Conservation (phyloP, 768 basidiomycete genomes). For the Rhodotorula babjevae region DNA sequence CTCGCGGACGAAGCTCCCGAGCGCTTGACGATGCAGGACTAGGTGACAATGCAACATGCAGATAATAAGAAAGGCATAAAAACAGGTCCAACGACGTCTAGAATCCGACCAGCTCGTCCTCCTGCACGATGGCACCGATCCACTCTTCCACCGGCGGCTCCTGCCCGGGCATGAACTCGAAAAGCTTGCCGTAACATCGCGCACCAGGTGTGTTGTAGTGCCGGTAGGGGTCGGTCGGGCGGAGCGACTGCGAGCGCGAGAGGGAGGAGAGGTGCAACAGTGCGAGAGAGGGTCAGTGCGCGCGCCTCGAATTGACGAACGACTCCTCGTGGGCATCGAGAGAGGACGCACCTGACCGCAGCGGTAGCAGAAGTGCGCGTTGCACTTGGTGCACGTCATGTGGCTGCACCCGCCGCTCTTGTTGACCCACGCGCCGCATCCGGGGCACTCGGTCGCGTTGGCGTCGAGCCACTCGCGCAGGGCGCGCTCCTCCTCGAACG, state of each 20-base stretch:
- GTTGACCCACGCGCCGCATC: conserved; percentile 17
- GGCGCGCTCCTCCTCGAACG: conserved; percentile 39
- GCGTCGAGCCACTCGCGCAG: conserved; percentile 36
- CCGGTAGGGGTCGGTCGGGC: conserved; percentile 28
- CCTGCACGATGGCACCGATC: conserved; percentile 3
- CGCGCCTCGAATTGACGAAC: too few relatives aligned
- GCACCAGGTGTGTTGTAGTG: conserved; percentile 18
- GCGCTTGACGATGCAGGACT: too few relatives aligned
- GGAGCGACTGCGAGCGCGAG: background rate
- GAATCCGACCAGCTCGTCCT: background rate
- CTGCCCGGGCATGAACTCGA: conserved; percentile 29
- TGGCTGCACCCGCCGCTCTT: conserved; percentile 32
- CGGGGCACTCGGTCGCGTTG: conserved; percentile 35
- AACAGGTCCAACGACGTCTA: background rate
- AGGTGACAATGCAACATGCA: too few relatives aligned
- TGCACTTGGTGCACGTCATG: conserved; percentile 28
- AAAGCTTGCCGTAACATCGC: conserved; percentile 29
- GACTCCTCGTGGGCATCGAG: too few relatives aligned
- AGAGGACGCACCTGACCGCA: conserved; percentile 24
- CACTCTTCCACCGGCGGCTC: conserved; percentile 23
- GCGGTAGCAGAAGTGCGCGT: conserved; percentile 28
- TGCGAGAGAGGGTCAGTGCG: background rate
- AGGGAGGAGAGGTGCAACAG: too few relatives aligned
- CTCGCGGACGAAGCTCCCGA: too few relatives aligned
- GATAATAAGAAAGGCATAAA: too few relatives aligned